Conservation (phyloP, 768 basidiomycete genomes). For the Leccinum sublutescens region DNA sequence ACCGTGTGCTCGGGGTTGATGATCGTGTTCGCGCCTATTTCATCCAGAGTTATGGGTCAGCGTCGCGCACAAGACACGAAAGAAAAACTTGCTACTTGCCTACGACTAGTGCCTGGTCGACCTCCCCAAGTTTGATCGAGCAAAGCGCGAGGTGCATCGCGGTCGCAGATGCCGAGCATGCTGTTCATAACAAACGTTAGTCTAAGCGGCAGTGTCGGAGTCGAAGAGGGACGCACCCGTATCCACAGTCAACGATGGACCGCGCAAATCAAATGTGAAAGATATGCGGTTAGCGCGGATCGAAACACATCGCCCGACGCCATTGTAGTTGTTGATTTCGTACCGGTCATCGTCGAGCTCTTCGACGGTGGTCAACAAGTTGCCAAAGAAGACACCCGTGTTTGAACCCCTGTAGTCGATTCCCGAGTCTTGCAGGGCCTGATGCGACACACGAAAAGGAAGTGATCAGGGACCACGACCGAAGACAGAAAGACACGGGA, state of each 20-base stretch:
- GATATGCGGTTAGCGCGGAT: slow-evolving; percentile 34
- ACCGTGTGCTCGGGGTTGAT: slow-evolving; percentile 29
- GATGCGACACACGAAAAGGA: not conserved
- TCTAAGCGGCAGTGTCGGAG: not conserved
- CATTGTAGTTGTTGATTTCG: slow-evolving; percentile 29
- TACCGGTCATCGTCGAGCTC: slow-evolving; percentile 30
- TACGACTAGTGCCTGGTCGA: slow-evolving; percentile 46
- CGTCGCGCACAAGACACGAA: not conserved
- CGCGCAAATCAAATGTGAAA: slow-evolving; percentile 37
- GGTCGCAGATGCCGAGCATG: slow-evolving; percentile 46
- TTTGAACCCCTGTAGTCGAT: slow-evolving; percentile 43
- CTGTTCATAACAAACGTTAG: slow-evolving; percentile 1
- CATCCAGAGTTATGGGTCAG: not conserved
- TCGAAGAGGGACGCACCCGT: slow-evolving; percentile 12
- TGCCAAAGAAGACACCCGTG: slow-evolving; percentile 43
- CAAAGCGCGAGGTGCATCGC: slow-evolving; percentile 49
- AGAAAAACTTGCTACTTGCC: slow-evolving; percentile 10
- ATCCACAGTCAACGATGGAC: slow-evolving; percentile 50
- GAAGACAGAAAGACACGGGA: not conserved
- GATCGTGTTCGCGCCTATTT: slow-evolving; percentile 28
- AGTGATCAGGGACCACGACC: not conserved
- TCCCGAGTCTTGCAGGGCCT: slow-evolving; percentile 46
- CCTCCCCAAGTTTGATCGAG: slow-evolving; percentile 42
- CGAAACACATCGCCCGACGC: slow-evolving; percentile 32
- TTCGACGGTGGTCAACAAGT: slow-evolving; percentile 26